A percentile compares a stretch with the other conserved stretches of the same genome.
Conservation (phyloP, 495 filamentous ascomycete genomes). For the Ascodesmis nigricans region DNA sequence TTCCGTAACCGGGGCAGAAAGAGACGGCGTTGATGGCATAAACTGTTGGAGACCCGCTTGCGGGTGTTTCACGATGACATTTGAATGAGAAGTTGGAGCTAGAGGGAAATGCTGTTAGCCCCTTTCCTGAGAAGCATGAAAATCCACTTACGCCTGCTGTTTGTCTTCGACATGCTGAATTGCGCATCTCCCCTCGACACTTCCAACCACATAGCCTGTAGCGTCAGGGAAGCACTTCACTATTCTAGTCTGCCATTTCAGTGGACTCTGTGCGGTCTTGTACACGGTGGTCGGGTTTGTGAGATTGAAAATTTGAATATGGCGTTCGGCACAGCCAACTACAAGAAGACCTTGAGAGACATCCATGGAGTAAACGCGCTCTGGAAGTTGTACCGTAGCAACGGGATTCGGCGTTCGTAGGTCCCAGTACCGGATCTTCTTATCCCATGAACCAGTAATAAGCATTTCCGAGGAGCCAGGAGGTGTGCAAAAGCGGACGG, state of each 20-base stretch:
- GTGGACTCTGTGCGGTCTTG: conserved; percentile 61
- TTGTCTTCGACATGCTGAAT: conserved; percentile 82
- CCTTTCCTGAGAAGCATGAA: neutral
- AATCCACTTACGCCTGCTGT: conserved; percentile 39
- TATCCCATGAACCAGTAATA: conserved; percentile 87
- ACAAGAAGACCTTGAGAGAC: conserved; percentile 57
- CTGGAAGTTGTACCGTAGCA: conserved; percentile 41
- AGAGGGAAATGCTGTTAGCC: conserved; percentile 1
- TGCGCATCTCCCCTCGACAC: conserved; percentile 73
- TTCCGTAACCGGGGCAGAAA: conserved; percentile 61
- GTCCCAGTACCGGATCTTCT: conserved; percentile 92
- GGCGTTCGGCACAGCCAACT: conserved; percentile 65
- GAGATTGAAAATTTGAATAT: conserved; percentile 70
- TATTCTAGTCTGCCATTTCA: conserved; percentile 74
- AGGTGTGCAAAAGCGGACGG: conserved; percentile 50
- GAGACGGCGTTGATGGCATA: conserved; percentile 73
- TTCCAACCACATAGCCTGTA: conserved; percentile 63
- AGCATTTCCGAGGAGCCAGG: conserved; percentile 39
- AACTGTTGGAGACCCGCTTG: conserved; percentile 43
- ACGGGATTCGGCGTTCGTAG: conserved; percentile 41
- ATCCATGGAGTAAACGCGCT: conserved; percentile 77
- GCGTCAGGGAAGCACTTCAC: conserved; percentile 71
- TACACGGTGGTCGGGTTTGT: conserved; percentile 55
- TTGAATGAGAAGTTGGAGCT: conserved; percentile 79
- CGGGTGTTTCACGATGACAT: conserved; percentile 60